phyloP scores from a whole-genome alignment of 306 rosid species.

The Dalbergia cochinchinensis region DNA sequence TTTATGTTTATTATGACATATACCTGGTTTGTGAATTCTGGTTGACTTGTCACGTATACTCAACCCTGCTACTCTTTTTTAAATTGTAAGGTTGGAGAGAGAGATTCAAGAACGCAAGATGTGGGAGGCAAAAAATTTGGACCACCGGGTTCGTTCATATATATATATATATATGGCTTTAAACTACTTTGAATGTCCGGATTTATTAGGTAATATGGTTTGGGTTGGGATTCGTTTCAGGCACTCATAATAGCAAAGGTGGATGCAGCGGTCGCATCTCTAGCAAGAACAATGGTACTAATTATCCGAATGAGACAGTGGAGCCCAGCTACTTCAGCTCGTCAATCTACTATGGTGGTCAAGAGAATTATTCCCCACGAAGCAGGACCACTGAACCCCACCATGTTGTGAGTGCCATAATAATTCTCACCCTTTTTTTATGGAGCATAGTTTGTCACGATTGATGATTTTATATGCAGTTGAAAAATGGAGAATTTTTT shows the following conservation, averaged over 20 bases:
- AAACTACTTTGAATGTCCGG: conserved; percentile 34
- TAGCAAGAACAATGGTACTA: conserved; percentile 52
- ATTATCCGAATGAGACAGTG: conserved; percentile 63
- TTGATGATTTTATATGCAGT: too few species aligned
- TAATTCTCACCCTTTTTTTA: conserved; percentile 49
- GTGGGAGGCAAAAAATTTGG: conserved; percentile 46
- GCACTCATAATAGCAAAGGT: conserved; percentile 48
- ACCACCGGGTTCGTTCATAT: conserved; percentile 48
- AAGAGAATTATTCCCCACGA: conserved; percentile 83
- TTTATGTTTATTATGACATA: not conserved
- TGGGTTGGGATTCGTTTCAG: conserved; percentile 48
- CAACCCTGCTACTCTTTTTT: not conserved
- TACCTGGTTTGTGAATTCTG: not conserved
- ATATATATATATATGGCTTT: conserved; percentile 37
- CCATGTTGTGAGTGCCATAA: conserved; percentile 57
- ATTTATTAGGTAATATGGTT: conserved; percentile 41
- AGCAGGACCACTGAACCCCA: conserved; percentile 67
- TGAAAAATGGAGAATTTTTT: too few species aligned
- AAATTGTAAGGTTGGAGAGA: conserved; percentile 50
- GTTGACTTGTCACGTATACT: not conserved
- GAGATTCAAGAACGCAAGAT: conserved; percentile 49
- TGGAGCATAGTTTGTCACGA: conserved; percentile 4
- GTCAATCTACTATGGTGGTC: conserved; percentile 93
- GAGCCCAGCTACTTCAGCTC: conserved; percentile 84
- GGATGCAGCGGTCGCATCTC: conserved; percentile 52